These are phyloP conservation scores for Chrysanthemum makinoi DNA, from an alignment of 129 eudicot genomes.

Conservation along the genomic window DNA sequence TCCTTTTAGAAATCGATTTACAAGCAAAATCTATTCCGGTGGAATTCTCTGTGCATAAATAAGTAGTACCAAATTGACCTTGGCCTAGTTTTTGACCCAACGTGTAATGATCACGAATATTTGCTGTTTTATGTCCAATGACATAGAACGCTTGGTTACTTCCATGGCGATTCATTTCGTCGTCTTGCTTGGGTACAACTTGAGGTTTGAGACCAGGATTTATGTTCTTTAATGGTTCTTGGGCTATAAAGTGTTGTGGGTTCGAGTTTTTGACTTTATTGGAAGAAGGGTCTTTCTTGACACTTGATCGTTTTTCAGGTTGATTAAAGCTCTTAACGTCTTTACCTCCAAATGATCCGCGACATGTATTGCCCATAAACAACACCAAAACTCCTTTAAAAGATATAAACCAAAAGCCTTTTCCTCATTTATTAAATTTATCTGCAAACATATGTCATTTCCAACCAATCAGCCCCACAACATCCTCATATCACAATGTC, in stretches of 20 bases:
- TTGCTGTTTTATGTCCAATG: conserved; percentile 74
- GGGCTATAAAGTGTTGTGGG: conserved; percentile 12
- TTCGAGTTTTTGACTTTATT: conserved; percentile 17
- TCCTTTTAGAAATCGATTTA: conserved; percentile 80
- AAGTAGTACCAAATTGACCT: conserved; percentile 89
- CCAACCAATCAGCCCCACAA: conserved; percentile 1
- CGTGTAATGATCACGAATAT: conserved; percentile 71
- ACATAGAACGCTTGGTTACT: conserved; percentile 56
- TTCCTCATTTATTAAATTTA: conserved; percentile 28
- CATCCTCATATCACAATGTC: conserved; percentile 1
- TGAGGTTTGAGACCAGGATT: conserved; percentile 14
- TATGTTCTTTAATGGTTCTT: conserved; percentile 2
- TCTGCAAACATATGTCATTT: conserved; percentile 18
- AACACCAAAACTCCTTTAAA: conserved; percentile 33
- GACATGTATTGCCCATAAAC: conserved; percentile 98
- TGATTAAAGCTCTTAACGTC: conserved; percentile 24
- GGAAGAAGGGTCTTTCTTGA: conserved; percentile 13
- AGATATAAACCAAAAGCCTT: conserved; percentile 7
- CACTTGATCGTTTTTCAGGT: conserved; percentile 29
- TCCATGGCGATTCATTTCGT: conserved; percentile 46
- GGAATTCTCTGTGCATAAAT: conserved; percentile 65
- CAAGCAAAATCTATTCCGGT: conserved; percentile 73
- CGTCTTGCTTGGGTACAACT: conserved; percentile 38
- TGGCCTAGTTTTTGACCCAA: conserved; percentile 80
- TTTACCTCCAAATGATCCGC: conserved; percentile 69